These are phyloP conservation scores for Entomortierella lignicola DNA, from an alignment of 192 early-diverging fungal species.

Conservation along the genomic window DNA sequence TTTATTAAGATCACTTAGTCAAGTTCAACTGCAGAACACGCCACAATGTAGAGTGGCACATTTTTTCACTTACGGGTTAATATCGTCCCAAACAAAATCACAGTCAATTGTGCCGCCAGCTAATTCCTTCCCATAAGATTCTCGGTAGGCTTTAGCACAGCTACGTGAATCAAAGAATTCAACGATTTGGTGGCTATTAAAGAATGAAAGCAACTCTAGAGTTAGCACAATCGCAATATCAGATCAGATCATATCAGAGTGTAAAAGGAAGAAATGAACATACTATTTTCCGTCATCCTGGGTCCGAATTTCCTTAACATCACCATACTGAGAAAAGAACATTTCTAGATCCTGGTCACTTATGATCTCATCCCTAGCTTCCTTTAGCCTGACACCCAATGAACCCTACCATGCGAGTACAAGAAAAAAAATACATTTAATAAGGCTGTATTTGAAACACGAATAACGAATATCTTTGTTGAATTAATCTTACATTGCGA, in stretches of 20 bases:
- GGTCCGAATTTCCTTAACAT: conserved; percentile 59
- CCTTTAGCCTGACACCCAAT: conserved; percentile 56
- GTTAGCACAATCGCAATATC: background rate
- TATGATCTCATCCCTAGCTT: conserved; percentile 22
- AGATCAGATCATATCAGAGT: too few relatives aligned
- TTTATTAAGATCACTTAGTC: background rate
- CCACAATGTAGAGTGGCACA: background rate
- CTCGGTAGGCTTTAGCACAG: conserved; percentile 50
- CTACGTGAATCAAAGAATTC: conserved; percentile 62
- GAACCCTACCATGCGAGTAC: conserved; percentile 53
- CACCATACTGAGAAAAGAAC: conserved; percentile 60
- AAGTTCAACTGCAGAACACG: background rate
- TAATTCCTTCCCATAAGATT: conserved; percentile 34
- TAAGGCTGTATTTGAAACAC: background rate
- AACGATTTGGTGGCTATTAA: conserved; percentile 5
- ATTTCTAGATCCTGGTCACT: conserved; percentile 47
- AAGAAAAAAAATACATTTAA: conserved; percentile 1
- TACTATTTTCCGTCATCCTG: conserved; percentile 17
- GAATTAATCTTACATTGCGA: conserved; percentile 54
- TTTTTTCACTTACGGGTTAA: background rate
- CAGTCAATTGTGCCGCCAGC: conserved; percentile 55
- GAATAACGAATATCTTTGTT: background rate
- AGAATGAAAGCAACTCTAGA: background rate
- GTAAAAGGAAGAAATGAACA: too few relatives aligned
- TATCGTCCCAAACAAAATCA: conserved; percentile 57